Base-by-base conservation (phyloP, 2,329 filamentous ascomycete species). In the Neonectria magnoliae region DNA sequence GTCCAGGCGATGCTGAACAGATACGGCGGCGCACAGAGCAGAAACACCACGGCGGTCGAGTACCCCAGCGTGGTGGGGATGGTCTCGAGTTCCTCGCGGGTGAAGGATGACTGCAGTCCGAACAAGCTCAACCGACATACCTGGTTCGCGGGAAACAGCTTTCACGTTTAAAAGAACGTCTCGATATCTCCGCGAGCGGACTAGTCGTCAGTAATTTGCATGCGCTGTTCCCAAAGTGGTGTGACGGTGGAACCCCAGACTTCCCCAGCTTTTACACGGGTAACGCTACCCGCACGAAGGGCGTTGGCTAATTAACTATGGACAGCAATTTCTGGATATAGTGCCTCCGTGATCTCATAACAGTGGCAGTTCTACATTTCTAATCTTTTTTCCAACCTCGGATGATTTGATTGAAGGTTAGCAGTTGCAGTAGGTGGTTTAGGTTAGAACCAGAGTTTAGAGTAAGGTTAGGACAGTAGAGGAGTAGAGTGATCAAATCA, bases 61-160 rank as follows among this genome's bases (percentile, higher is more conserved):
- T 72, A 74, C 7, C 71, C 71, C 41, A 78, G 68, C 0, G 57
- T 61, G 29, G 67, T 68, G 3, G 90, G 81, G 67, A 90, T 90
- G 70, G 89, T 84, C 2, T n/a, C n/a, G n/a, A n/a, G n/a, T n/a
- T n/a, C n/a, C n/a, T n/a, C n/a, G n/a, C n/a, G n/a, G n/a, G n/a
- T n/a, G n/a, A n/a, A n/a, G n/a, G n/a, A n/a, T n/a, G n/a, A n/a
- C n/a, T 56, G 33, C 9, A 25, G 33, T 31, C 53, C 25, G 53
- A 25, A 56, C 53, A 56, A 56, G 38, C 53, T 56, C 53, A 56
- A n/a, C 22, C 38, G 38, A 44, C 9, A 13, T 20, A 2, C 27
- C 36, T 10, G 16, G 25, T 22, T 18, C 38, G 13, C n/a, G 25
- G 25, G 22, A 25, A 25, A 25, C 22, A 25, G 22, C 22, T 25